Percentiles rank a stretch among this genome's conserved stretches.
Conservation (phyloP, 2,329 filamentous ascomycete genomes). For the Aspergillus fischeri region DNA sequence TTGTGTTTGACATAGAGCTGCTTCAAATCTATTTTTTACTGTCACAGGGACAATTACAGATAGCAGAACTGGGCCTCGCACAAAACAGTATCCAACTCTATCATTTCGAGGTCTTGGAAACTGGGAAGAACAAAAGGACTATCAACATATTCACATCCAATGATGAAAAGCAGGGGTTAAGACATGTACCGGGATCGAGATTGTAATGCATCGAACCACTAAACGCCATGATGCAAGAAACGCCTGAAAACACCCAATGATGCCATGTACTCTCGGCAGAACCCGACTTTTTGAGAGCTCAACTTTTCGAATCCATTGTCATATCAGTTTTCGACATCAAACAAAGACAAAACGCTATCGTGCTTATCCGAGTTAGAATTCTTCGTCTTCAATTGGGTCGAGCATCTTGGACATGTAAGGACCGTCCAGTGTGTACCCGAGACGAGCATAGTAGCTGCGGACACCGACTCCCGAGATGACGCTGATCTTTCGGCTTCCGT, state of each 20-base stretch:
- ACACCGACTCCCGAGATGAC: slow-evolving; percentile 98
- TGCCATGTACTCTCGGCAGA: not conserved
- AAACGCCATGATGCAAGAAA: not conserved
- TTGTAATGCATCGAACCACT: not conserved
- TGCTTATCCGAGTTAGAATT: slow-evolving; percentile 12
- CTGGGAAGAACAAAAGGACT: not conserved
- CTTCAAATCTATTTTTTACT: not conserved
- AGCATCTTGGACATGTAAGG: slow-evolving; percentile 65
- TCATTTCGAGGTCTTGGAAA: not conserved
- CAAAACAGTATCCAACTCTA: not conserved
- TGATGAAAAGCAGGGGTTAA: not conserved
- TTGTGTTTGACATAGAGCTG: not conserved
- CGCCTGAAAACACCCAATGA: slow-evolving; percentile 3
- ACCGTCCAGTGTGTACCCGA: slow-evolving; percentile 91
- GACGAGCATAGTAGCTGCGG: slow-evolving; percentile 85
- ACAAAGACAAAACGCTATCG: not conserved
- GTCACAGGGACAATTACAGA: not conserved
- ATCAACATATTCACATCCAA: not conserved
- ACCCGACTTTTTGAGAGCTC: not conserved
- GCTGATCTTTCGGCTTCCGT: slow-evolving; percentile 88
- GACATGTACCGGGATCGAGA: not conserved
- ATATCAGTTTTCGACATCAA: slow-evolving; percentile 5
- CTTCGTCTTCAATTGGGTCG: slow-evolving; percentile 38
- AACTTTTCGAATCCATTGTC: slow-evolving; percentile 4
- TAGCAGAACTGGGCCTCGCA: not conserved